A percentile compares a stretch with the other conserved stretches of the same genome.
Evolutionary conservation across 345 rosid genomes (phyloP).

Genomic region (Lenwebbia sp.): DNA sequence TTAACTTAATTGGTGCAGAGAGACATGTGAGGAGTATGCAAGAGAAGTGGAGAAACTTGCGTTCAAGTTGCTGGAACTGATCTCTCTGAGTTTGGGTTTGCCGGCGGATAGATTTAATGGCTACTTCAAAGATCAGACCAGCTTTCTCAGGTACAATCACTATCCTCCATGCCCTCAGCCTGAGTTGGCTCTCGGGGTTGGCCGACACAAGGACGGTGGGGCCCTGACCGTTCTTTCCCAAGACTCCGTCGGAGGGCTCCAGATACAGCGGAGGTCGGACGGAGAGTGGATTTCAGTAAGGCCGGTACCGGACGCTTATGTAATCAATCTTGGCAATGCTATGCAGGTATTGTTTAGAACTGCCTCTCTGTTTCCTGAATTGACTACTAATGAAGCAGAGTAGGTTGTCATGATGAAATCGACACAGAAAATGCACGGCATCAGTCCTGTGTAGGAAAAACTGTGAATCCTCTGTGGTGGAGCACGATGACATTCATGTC

Average conservation of each 20-base stretch:
- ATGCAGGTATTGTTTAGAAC: slow-evolving; percentile 7
- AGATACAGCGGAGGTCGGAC: slow-evolving; percentile 57
- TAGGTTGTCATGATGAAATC: neutral
- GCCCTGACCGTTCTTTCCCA: slow-evolving; percentile 69
- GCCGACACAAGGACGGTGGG: slow-evolving; percentile 75
- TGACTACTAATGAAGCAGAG: neutral
- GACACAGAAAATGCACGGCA: neutral
- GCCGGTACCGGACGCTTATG: slow-evolving; percentile 41
- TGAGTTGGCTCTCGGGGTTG: slow-evolving; percentile 77
- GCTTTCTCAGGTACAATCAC: slow-evolving; percentile 52
- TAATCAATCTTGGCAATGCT: slow-evolving; percentile 65
- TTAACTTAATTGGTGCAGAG: slow-evolving; percentile 22
- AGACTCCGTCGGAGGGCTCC: slow-evolving; percentile 76
- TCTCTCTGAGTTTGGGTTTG: slow-evolving; percentile 64
- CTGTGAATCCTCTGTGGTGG: neutral
- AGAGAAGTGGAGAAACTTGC: slow-evolving; percentile 57
- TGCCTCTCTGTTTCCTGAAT: neutral
- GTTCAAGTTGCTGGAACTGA: slow-evolving; percentile 44
- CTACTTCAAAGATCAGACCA: slow-evolving; percentile 56
- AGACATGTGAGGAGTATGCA: slow-evolving; percentile 56
- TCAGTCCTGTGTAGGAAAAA: neutral
- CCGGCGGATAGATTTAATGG: slow-evolving; percentile 27
- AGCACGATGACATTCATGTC: neutral
- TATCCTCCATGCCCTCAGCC: slow-evolving; percentile 83
- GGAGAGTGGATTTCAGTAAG: slow-evolving; percentile 64